phyloP scores from a whole-genome alignment of 2,329 filamentous ascomycete genomes.

The Botrytis hyacinthi region DNA sequence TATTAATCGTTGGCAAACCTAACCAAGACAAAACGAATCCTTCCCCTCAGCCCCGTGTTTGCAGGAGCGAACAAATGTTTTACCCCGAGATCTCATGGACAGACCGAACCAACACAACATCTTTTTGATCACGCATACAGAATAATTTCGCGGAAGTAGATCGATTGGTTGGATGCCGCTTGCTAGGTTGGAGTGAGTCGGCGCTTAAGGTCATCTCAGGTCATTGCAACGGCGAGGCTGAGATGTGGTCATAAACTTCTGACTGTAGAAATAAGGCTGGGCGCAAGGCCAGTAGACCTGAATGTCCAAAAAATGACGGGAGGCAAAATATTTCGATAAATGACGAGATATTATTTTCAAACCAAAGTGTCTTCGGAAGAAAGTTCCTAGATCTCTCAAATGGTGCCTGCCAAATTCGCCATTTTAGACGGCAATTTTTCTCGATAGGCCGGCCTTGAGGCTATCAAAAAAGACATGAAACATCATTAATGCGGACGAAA shows the following conservation, averaged over 20 bases:
- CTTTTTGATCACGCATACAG: background rate
- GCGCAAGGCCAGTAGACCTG: background rate
- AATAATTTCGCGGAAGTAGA: background rate
- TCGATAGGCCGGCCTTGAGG: background rate
- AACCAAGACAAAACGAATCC: conserved; percentile 1
- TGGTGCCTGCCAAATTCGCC: background rate
- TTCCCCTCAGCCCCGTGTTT: background rate
- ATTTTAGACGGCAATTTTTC: background rate
- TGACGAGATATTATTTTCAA: background rate
- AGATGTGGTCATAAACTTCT: background rate
- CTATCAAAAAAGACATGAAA: background rate
- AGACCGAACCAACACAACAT: background rate
- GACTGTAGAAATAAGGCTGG: conserved; percentile 7
- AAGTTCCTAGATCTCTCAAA: no score
- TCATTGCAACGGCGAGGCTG: conserved; percentile 7
- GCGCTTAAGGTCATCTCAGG: conserved; percentile 6
- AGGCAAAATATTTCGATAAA: background rate
- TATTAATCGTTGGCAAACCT: background rate
- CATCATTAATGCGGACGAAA: background rate
- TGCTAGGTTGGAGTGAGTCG: background rate
- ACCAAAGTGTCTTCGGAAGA: background rate
- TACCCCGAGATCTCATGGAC: background rate
- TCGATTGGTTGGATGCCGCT: background rate
- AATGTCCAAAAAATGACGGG: background rate
- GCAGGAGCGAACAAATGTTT: background rate